Evolutionary conservation across 768 basidiomycete genomes (phyloP).

Genomic region (Grammothele lineata): DNA sequence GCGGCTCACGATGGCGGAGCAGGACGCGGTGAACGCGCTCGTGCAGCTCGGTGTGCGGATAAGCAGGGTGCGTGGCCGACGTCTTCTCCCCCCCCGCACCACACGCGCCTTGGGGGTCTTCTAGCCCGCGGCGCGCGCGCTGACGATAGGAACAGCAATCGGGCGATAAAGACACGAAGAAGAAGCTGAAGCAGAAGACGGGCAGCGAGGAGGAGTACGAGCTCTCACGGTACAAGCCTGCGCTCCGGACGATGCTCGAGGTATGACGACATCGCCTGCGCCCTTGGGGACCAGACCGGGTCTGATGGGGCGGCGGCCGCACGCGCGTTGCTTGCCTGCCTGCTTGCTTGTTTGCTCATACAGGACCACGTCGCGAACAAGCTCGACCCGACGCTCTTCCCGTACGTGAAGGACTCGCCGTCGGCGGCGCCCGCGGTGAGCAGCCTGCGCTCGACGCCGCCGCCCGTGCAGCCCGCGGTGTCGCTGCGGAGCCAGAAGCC

Average conservation of each 20-base stretch:
- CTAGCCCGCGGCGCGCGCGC: too few relatives aligned
- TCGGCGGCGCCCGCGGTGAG: constrained; percentile 40
- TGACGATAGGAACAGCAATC: constrained; percentile 47
- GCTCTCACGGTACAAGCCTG: constrained; percentile 88
- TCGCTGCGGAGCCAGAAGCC: constrained; percentile 89
- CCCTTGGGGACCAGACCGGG: too few relatives aligned
- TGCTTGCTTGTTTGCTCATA: background rate
- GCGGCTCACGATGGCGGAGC: constrained; percentile 77
- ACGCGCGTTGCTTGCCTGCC: too few relatives aligned
- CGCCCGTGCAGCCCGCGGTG: constrained; percentile 31
- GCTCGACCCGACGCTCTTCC: constrained; percentile 78
- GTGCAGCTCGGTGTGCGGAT: constrained; percentile 80
- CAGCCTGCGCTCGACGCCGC: constrained; percentile 48
- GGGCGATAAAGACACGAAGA: constrained; percentile 74
- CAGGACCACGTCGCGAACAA: constrained; percentile 82
- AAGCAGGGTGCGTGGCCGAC: constrained; percentile 54
- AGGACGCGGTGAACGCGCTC: constrained; percentile 90
- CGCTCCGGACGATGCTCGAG: constrained; percentile 77
- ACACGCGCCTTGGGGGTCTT: background rate
- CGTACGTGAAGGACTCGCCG: constrained; percentile 83
- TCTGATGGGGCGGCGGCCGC: too few relatives aligned
- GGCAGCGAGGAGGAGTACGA: constrained; percentile 91
- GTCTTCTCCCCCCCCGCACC: background rate
- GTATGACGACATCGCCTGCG: constrained; percentile 38
- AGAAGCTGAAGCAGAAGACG: constrained; percentile 74